phyloP scores from a whole-genome alignment of 306 rosid genomes.

The Casuarina glauca region DNA sequence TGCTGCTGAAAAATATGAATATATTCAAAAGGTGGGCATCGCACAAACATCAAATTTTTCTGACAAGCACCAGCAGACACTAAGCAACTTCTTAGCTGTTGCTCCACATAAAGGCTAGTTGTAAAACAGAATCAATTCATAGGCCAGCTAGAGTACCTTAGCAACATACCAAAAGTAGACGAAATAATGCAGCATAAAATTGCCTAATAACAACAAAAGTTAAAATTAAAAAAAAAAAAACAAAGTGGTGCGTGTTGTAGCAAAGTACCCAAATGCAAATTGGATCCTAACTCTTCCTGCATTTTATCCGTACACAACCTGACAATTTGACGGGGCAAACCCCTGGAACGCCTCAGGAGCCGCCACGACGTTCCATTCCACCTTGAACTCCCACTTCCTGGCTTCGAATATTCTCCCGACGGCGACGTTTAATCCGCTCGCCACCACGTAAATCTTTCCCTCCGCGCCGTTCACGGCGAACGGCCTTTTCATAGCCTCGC shows the following conservation, averaged over 20 bases:
- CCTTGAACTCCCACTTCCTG: constrained; percentile 17
- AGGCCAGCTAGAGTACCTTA: not conserved
- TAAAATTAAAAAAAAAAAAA: no score
- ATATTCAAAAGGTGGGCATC: no score
- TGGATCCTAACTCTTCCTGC: no score
- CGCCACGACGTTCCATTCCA: constrained; percentile 55
- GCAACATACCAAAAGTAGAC: not conserved
- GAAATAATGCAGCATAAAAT: not conserved
- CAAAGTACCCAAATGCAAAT: no score
- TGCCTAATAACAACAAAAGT: not conserved
- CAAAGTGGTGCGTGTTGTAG: no score
- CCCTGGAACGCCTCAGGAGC: constrained; percentile 39
- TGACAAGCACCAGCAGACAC: no score
- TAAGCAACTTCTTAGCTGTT: not conserved
- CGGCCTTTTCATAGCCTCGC: constrained; percentile 50
- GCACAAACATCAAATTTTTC: no score
- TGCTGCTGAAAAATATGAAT: no score
- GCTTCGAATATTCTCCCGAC: constrained; percentile 39
- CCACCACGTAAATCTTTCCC: constrained; percentile 52
- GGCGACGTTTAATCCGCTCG: constrained; percentile 49
- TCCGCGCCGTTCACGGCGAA: constrained; percentile 44
- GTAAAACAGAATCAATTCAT: not conserved
- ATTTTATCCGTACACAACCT: constrained; percentile 50
- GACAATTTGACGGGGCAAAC: constrained; percentile 45
- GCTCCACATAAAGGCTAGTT: not conserved